Evolutionary conservation across 495 filamentous ascomycete species (phyloP).

Genomic region (Neurospora pannonica): DNA sequence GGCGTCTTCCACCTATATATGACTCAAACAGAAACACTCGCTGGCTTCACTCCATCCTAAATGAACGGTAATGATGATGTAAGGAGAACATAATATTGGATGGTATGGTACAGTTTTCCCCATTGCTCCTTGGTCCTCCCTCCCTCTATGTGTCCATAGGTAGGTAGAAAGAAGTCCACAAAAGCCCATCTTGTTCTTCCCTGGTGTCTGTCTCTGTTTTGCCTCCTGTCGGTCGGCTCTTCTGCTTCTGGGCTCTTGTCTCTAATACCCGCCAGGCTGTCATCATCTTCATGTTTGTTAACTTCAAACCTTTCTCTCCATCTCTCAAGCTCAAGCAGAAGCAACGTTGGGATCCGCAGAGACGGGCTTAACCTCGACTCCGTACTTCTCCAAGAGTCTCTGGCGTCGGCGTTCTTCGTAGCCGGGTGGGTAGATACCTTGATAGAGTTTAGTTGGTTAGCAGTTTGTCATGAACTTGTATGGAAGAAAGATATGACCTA

Average conservation of each 20-base stretch:
- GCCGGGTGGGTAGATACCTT: constrained; percentile 74
- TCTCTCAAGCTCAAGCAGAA: not conserved
- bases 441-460: not conserved
- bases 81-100: not conserved
- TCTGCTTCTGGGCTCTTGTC: too few species aligned
- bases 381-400: constrained; percentile 83
- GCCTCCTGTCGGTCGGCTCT: too few species aligned
- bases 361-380: constrained; percentile 65
- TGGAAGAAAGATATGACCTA: constrained; percentile 31
- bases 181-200: not conserved
- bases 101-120: not conserved
- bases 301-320: not conserved
- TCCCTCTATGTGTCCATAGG: not conserved
- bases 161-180: not conserved
- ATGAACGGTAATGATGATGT: not conserved
- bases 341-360: constrained; percentile 26
- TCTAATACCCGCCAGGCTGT: too few species aligned
- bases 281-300: not conserved
- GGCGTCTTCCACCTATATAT: not conserved
- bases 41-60: not conserved
- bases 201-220: not conserved
- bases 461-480: not conserved
- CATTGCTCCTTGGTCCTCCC: not conserved
- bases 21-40: not conserved
- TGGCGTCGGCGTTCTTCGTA: constrained; percentile 79